Evolutionary conservation across 768 basidiomycete genomes (phyloP).

Genomic region (Calvatia gigantea): DNA sequence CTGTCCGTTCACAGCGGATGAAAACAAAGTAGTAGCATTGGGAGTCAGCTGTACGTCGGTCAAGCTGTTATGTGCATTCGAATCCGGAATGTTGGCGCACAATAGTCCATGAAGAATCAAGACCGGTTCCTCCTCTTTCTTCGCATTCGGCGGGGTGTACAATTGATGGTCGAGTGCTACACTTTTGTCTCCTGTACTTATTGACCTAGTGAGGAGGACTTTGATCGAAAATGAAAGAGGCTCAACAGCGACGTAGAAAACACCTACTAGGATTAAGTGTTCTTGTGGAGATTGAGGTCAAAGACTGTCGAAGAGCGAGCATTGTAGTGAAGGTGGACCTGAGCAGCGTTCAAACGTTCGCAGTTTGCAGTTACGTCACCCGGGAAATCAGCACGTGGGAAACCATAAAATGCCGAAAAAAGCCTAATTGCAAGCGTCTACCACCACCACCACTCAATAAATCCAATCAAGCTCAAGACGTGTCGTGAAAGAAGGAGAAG

Average conservation of each 20-base stretch:
- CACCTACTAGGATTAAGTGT: not conserved
- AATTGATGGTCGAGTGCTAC: conserved; percentile 1
- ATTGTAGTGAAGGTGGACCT: not conserved
- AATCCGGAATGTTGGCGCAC: conserved; percentile 33
- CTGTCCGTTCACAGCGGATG: conserved; percentile 31
- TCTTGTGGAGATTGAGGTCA: not conserved
- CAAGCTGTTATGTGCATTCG: not conserved
- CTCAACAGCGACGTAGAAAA: not conserved
- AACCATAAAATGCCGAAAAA: too few relatives aligned
- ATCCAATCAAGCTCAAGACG: too few relatives aligned
- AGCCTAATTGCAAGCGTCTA: too few relatives aligned
- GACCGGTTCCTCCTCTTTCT: conserved; percentile 36
- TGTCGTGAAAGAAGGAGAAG: too few relatives aligned
- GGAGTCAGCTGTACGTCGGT: conserved; percentile 3
- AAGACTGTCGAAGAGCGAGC: not conserved
- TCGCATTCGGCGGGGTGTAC: not conserved
- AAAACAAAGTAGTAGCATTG: not conserved
- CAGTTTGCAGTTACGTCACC: not conserved
- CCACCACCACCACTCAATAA: too few relatives aligned
- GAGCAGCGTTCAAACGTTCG: not conserved
- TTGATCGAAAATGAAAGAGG: not conserved
- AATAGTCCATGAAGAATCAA: conserved; percentile 65
- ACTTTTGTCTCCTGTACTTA: not conserved
- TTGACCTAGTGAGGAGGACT: not conserved
- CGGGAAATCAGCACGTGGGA: too few relatives aligned